phyloP scores from a whole-genome alignment of 192 early-diverging fungal species.

The Jimgerdemannia lactiflua region DNA sequence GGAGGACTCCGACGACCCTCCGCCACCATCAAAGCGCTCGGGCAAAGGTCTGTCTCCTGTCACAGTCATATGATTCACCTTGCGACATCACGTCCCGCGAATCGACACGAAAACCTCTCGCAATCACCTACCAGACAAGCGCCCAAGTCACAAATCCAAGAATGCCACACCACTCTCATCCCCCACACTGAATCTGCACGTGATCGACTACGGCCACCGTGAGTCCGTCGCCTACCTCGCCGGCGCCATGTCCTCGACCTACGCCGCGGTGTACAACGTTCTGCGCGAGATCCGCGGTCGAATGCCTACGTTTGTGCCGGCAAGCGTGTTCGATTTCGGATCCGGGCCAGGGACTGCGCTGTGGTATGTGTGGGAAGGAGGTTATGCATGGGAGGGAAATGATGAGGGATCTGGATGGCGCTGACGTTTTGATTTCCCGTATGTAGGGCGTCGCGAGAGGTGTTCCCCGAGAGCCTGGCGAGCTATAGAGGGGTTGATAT shows the following conservation, averaged over 20 bases:
- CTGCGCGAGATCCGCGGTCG: constrained; percentile 58
- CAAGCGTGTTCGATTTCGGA: constrained; percentile 74
- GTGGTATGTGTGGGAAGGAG: constrained; percentile 42
- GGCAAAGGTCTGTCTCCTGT: not conserved
- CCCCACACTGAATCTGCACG: constrained; percentile 45
- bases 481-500: constrained; percentile 67
- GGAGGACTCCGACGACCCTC: not conserved
- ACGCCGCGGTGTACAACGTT: constrained; percentile 67
- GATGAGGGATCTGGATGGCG: not conserved
- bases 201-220: constrained; percentile 62
- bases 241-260: constrained; percentile 56
- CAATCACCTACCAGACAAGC: no score
- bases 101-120: no score
- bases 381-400: not conserved
- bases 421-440: not conserved
- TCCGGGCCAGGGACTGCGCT: constrained; percentile 80
- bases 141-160: not conserved
- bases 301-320: constrained; percentile 60
- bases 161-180: not conserved
- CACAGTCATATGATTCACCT: no score
- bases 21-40: not conserved
- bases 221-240: constrained; percentile 77
- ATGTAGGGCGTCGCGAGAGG: constrained; percentile 58
- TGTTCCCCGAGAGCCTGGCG: constrained; percentile 43
- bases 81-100: no score